Evolutionary conservation across 2,329 filamentous ascomycete genomes (phyloP).

Genomic region (Fusarium annulatum): DNA sequence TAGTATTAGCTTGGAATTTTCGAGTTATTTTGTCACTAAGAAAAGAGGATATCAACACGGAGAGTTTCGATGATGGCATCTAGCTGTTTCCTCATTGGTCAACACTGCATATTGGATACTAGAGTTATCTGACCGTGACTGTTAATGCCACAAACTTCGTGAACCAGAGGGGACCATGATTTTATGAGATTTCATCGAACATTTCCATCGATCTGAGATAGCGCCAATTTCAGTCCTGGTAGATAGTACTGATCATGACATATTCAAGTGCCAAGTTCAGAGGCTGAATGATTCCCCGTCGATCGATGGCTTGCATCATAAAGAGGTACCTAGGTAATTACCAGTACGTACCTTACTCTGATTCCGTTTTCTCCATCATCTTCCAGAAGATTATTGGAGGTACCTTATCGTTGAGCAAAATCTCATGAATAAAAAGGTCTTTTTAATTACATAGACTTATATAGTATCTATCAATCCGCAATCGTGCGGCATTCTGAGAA

Average conservation of each 20-base stretch:
- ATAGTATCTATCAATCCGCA: conserved; percentile 31
- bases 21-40: neutral
- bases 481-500: conserved; percentile 25
- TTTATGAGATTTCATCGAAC: neutral
- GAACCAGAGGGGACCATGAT: neutral
- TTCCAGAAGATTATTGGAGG: too few species aligned
- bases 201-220: neutral
- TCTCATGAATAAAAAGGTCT: conserved; percentile 2
- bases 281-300: neutral
- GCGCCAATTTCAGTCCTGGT: neutral
- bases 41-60: neutral
- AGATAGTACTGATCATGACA: neutral
- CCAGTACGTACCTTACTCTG: neutral
- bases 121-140: neutral
- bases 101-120: neutral
- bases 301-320: neutral
- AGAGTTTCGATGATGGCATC: conserved; percentile 8
- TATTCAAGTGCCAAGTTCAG: neutral
- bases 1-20: neutral
- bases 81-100: conserved; percentile 7
- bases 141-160: neutral
- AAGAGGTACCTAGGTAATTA: neutral
- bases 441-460: conserved; percentile 34
- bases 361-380: neutral
- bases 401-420: neutral